Base-by-base conservation (phyloP, 2,329 filamentous ascomycete species). In the Ascosphaera acerosa region DNA sequence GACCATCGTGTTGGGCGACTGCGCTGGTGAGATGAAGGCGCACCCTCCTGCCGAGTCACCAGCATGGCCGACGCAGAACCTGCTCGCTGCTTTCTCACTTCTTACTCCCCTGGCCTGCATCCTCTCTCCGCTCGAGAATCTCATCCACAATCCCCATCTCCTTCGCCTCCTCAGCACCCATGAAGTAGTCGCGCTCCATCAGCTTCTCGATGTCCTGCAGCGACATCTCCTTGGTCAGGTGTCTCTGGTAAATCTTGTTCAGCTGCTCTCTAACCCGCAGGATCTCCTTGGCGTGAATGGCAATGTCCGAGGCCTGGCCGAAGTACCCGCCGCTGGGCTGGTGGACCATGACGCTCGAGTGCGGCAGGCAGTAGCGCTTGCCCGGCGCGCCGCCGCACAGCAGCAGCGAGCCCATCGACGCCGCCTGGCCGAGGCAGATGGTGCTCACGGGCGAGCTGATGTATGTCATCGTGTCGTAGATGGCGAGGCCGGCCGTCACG, bases 391-490 rank as follows among this genome's bases (percentile, higher is more conserved):
- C 87, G 29, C 84, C 87, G 30, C 76, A 75, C 1, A 97, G 66
- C 1, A 97, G 60, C 15, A 97, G 61, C 1, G 75, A 80, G 4
- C 82, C 87, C 87, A 97, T 97, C 3, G 76, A 87, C 1, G 87
- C 84, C 0, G 89, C 87, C 44, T 89, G 78, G 5, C 87, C 87
- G 27, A 97, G 67, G 46, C 87, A 94, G 18, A 97, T 87, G 1
- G 87, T 97, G 27, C 76, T 84, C 0, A 97, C 81, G 1, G 84
- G 80, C 2, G 77, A 77, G 36, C 74, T 71, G 48, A 97, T 94
- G 52, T 97, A 97, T 42, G 75, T 71, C 84, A 97, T 94, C 9
- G 87, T 97, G 50, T 97, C 87, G 61, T 97, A 97, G 45, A 97
- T 94, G 16, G 87, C 82, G 36, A 73, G 58, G 27, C 52, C 67